phyloP scores from a whole-genome alignment of 495 filamentous ascomycete genomes.

The Margaritispora aquatica region DNA sequence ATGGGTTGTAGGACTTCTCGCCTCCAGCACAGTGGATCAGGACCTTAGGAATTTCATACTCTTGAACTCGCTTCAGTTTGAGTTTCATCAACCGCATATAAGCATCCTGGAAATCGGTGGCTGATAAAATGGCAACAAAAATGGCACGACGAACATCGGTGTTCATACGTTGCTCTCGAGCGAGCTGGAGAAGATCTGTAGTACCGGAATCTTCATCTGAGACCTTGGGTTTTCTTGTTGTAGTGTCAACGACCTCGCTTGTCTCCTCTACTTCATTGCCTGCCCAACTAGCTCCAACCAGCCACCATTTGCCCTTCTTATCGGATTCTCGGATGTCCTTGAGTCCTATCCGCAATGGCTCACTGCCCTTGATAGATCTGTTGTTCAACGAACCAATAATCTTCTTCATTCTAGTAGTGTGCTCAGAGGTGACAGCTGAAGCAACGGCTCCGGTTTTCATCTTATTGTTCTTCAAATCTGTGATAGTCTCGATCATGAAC shows the following conservation, averaged over 20 bases:
- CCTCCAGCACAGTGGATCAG: conserved; percentile 80
- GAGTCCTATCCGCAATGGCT: conserved; percentile 76
- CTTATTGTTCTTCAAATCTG: conserved; percentile 88
- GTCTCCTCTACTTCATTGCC: conserved; percentile 33
- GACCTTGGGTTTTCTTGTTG: conserved; percentile 17
- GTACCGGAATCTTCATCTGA: conserved; percentile 35
- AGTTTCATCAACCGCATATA: conserved; percentile 72
- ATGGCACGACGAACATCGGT: conserved; percentile 89
- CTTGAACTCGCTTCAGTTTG: conserved; percentile 75
- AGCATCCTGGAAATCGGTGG: conserved; percentile 78
- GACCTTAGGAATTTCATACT: conserved; percentile 81
- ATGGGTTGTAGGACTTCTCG: conserved; percentile 83
- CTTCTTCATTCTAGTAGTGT: conserved; percentile 80
- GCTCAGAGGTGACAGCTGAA: conserved; percentile 62
- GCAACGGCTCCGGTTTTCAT: conserved; percentile 63
- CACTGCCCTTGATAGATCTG: conserved; percentile 59
- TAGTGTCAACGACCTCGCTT: conserved; percentile 22
- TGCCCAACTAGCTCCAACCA: conserved; percentile 85
- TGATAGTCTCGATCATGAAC: conserved; percentile 98
- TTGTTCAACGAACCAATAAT: conserved; percentile 67
- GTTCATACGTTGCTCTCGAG: conserved; percentile 85
- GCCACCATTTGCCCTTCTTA: conserved; percentile 96
- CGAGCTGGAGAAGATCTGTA: conserved; percentile 65
- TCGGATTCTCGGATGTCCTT: conserved; percentile 74
- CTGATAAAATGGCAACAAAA: conserved; percentile 86